These are phyloP conservation scores for Papiliotrema laurentii DNA, from an alignment of 1,284 basidiomycete species.

Conservation along the genomic window DNA sequence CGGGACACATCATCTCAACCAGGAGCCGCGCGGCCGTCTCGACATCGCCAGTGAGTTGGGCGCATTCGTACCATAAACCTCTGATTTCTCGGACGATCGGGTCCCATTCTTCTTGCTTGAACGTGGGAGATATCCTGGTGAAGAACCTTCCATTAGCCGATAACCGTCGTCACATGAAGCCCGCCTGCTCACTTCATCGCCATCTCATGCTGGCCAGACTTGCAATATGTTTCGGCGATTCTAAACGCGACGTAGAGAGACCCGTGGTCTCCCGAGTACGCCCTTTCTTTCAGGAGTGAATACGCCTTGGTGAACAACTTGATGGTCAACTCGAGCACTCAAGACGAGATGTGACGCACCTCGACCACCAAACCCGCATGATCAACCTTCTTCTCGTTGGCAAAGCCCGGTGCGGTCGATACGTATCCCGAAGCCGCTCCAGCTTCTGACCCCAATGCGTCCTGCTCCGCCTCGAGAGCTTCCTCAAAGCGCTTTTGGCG, in stretches of 20 bases:
- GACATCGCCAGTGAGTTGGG: constrained; percentile 66
- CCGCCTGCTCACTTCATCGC: constrained; percentile 60
- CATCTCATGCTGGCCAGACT: constrained; percentile 63
- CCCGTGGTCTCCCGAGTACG: constrained; percentile 57
- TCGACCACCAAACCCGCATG: constrained; percentile 76
- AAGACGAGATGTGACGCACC: constrained; percentile 48
- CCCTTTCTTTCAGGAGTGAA: constrained; percentile 71
- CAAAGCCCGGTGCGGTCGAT: constrained; percentile 52
- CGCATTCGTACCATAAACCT: constrained; percentile 71
- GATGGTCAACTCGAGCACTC: background rate
- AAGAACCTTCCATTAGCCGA: constrained; percentile 61
- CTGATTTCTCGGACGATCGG: constrained; percentile 66
- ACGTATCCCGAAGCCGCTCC: constrained; percentile 31
- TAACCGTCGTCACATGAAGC: background rate
- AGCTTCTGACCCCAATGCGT: constrained; percentile 19
- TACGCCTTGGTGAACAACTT: constrained; percentile 87
- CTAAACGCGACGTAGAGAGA: constrained; percentile 79
- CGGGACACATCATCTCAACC: constrained; percentile 71
- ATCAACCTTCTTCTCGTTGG: constrained; percentile 84
- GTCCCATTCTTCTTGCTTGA: constrained; percentile 73
- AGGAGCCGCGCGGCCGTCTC: constrained; percentile 67
- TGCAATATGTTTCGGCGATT: constrained; percentile 71
- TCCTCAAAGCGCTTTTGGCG: constrained; percentile 63
- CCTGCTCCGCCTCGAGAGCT: constrained; percentile 45
- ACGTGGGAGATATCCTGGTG: constrained; percentile 77